These are phyloP conservation scores for Babjeviella inositovora DNA, from an alignment of 805 yeast species.

Conservation along the genomic window DNA sequence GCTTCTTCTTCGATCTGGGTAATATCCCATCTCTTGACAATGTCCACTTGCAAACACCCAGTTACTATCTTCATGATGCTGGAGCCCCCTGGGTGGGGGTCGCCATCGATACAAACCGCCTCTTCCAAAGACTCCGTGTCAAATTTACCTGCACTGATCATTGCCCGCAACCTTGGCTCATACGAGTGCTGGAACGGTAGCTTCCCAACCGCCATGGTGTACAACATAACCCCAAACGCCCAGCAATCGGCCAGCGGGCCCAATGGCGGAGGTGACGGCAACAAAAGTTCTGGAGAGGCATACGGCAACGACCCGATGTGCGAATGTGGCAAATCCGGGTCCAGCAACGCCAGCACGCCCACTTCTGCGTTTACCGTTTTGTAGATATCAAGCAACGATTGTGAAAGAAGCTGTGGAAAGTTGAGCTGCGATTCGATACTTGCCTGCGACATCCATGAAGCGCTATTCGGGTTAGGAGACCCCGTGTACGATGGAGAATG, in stretches of 20 bases:
- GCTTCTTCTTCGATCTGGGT: slow-evolving; percentile 13
- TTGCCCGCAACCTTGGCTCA: slow-evolving; percentile 62
- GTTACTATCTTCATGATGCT: slow-evolving; percentile 18
- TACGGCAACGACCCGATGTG: slow-evolving; percentile 86
- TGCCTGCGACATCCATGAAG: too few species aligned
- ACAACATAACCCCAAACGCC: slow-evolving; percentile 77
- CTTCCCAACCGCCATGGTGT: slow-evolving; percentile 56
- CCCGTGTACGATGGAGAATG: too few species aligned
- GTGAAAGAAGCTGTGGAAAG: too few species aligned
- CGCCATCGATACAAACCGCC: slow-evolving; percentile 23
- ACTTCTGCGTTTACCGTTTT: too few species aligned
- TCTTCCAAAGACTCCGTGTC: slow-evolving; percentile 25
- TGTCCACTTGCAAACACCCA: slow-evolving; percentile 38
- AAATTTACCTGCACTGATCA: slow-evolving; percentile 54
- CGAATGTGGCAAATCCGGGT: slow-evolving; percentile 35
- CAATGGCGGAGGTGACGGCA: slow-evolving; percentile 41
- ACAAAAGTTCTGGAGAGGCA: slow-evolving; percentile 76
- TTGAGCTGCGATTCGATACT: too few species aligned
- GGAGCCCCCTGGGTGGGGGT: too few species aligned
- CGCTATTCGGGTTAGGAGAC: too few species aligned
- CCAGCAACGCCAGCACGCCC: slow-evolving; percentile 7
- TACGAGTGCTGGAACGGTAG: slow-evolving; percentile 77
- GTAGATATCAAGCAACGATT: too few species aligned
- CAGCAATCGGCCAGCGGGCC: slow-evolving; percentile 72
- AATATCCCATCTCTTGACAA: slow-evolving; percentile 33